phyloP scores from a whole-genome alignment of 805 yeast species.

The Schwanniomyces polymorphus region DNA sequence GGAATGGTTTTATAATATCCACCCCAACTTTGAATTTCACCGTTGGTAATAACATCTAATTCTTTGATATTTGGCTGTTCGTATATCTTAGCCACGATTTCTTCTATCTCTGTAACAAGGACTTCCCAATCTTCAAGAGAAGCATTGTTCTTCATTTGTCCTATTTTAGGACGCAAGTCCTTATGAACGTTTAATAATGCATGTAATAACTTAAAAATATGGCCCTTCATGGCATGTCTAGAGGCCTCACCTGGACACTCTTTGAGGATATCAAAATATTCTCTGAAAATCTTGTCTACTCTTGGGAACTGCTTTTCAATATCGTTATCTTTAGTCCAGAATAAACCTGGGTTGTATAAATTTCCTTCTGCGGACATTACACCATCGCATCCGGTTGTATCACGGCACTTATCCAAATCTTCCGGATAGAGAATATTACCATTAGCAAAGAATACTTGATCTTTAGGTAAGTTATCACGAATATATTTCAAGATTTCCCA shows the following conservation, averaged over 20 bases:
- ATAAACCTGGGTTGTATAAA: constrained; percentile 89
- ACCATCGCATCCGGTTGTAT: constrained; percentile 72
- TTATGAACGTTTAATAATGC: constrained; percentile 78
- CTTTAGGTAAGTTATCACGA: constrained; percentile 72
- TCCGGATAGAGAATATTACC: constrained; percentile 93
- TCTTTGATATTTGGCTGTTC: constrained; percentile 50
- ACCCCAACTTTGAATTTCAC: constrained; percentile 68
- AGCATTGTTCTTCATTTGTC: constrained; percentile 46
- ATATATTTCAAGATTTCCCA: constrained; percentile 79
- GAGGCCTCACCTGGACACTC: constrained; percentile 67
- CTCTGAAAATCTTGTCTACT: constrained; percentile 79
- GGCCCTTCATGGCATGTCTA: constrained; percentile 83
- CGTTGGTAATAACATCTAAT: constrained; percentile 55
- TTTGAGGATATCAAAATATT: constrained; percentile 83
- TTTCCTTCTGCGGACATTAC: constrained; percentile 98
- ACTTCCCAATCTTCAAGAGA: constrained; percentile 44
- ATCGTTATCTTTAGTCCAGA: constrained; percentile 55
- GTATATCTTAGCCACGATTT: constrained; percentile 57
- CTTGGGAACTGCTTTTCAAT: constrained; percentile 74
- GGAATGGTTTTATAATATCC: constrained; percentile 81
- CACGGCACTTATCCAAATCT: constrained; percentile 71
- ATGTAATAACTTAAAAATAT: constrained; percentile 81
- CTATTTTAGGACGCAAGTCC: constrained; percentile 74
- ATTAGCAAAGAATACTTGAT: constrained; percentile 88
- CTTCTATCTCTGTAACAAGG: constrained; percentile 66